These are phyloP conservation scores for Brassica balearica DNA, from an alignment of 441 rosid species.

Conservation along the genomic window DNA sequence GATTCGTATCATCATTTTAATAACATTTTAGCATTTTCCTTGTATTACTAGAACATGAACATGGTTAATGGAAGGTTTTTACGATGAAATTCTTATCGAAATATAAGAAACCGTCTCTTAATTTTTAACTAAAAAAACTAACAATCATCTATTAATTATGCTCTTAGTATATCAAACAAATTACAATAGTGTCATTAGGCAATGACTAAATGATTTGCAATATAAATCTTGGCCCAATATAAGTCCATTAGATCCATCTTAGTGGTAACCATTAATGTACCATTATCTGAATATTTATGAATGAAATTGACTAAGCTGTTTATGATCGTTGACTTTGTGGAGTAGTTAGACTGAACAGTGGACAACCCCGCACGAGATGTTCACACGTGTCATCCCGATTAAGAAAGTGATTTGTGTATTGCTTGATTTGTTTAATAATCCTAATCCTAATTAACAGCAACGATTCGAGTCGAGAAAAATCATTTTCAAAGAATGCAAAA, in stretches of 20 bases:
- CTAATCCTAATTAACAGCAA: neutral
- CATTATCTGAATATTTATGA: neutral
- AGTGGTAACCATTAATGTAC: too few relatives aligned
- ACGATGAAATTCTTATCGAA: too few relatives aligned
- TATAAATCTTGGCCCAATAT: neutral
- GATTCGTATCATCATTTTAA: slow-evolving; percentile 31
- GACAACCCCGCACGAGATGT: neutral
- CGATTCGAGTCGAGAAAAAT: neutral
- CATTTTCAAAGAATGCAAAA: neutral
- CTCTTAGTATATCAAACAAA: too few relatives aligned
- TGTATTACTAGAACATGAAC: neutral
- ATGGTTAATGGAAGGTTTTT: too few relatives aligned
- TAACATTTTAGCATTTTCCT: slow-evolving; percentile 1
- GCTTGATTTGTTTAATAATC: neutral
- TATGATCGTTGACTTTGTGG: neutral
- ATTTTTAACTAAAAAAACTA: too few relatives aligned
- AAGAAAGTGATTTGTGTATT: neutral
- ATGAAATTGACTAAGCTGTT: slow-evolving; percentile 45
- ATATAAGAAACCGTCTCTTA: too few relatives aligned
- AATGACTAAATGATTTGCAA: too few relatives aligned
- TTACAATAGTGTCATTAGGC: too few relatives aligned
- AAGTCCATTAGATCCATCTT: neutral
- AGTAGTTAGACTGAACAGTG: neutral
- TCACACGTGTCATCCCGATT: neutral
- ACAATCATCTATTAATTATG: too few relatives aligned